These are phyloP conservation scores for Cotoneaster glaucophyllus DNA, from an alignment of 306 rosid species.

Conservation along the genomic window DNA sequence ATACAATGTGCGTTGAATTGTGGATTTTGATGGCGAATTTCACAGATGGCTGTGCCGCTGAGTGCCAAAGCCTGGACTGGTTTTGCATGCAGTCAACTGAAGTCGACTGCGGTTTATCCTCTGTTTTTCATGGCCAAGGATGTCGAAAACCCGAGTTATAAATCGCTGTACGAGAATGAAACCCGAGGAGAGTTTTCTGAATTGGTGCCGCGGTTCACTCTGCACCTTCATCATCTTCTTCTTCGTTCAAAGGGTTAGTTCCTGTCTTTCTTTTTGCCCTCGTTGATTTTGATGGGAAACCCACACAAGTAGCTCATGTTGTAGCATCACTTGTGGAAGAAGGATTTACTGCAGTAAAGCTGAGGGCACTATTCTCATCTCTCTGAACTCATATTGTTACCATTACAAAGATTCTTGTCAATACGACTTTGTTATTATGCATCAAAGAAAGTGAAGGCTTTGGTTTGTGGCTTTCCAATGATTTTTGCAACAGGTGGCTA, in stretches of 20 bases:
- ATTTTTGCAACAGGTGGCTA: conserved; percentile 54
- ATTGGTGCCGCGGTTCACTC: conserved; percentile 73
- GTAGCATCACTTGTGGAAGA: conserved; percentile 60
- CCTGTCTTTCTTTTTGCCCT: conserved; percentile 32
- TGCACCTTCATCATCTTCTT: conserved; percentile 18
- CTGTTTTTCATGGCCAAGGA: conserved; percentile 64
- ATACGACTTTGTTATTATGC: conserved; percentile 3
- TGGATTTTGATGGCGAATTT: conserved; percentile 16
- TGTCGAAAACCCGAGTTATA: conserved; percentile 33
- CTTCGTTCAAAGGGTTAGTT: conserved; percentile 46
- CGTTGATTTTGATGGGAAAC: conserved; percentile 58
- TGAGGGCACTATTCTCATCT: conserved; percentile 43
- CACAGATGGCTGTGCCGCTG: conserved; percentile 82
- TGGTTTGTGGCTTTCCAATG: neutral
- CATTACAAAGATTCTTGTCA: neutral
- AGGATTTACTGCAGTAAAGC: conserved; percentile 83
- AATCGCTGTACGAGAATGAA: conserved; percentile 56
- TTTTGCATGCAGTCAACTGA: conserved; percentile 78
- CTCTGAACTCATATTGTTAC: neutral
- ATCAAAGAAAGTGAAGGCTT: neutral
- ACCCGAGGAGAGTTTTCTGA: conserved; percentile 65
- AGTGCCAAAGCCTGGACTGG: conserved; percentile 71
- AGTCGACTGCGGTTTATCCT: conserved; percentile 59
- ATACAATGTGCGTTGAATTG: neutral
- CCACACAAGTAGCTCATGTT: conserved; percentile 65